A percentile compares a stretch with the other conserved stretches of the same genome.
phyloP scores from a whole-genome alignment of 2,329 filamentous ascomycete species.

The Cladophialophora chaetospira region DNA sequence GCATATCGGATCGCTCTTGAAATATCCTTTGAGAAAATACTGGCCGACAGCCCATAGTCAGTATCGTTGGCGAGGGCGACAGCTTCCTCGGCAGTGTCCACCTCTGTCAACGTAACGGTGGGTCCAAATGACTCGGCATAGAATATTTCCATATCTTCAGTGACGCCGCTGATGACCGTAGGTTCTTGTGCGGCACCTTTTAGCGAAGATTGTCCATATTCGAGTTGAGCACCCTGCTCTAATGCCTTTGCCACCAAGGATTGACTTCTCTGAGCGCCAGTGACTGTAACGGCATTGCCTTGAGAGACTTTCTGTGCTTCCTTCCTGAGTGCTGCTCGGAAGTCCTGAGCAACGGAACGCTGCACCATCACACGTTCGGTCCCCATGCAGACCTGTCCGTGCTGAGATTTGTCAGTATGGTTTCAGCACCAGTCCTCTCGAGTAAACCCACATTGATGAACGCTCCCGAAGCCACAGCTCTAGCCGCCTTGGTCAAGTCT shows the following conservation, averaged over 20 bases:
- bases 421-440: neutral
- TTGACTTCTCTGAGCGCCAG: slow-evolving; percentile 43
- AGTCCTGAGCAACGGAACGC: neutral
- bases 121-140: slow-evolving; percentile 54
- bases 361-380: slow-evolving; percentile 42
- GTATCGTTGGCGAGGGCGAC: slow-evolving; percentile 43
- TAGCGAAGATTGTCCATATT: slow-evolving; percentile 39
- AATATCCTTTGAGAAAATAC: slow-evolving; percentile 44
- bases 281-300: neutral
- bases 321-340: neutral
- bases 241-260: slow-evolving; percentile 58
- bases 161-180: slow-evolving; percentile 61
- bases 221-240: slow-evolving; percentile 58
- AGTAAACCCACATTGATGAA: slow-evolving; percentile 24
- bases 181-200: slow-evolving; percentile 45
- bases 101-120: slow-evolving; percentile 42
- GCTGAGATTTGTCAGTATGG: slow-evolving; percentile 1
- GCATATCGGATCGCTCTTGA: slow-evolving; percentile 55
- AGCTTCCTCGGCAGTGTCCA: slow-evolving; percentile 42
- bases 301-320: neutral
- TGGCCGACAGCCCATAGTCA: slow-evolving; percentile 44
- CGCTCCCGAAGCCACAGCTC: slow-evolving; percentile 30
- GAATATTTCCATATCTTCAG: slow-evolving; percentile 60
- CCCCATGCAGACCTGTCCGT: slow-evolving; percentile 35
- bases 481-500: slow-evolving; percentile 56